phyloP scores from a whole-genome alignment of 2,329 filamentous ascomycete genomes.

The Metarhizium guizhouense region DNA sequence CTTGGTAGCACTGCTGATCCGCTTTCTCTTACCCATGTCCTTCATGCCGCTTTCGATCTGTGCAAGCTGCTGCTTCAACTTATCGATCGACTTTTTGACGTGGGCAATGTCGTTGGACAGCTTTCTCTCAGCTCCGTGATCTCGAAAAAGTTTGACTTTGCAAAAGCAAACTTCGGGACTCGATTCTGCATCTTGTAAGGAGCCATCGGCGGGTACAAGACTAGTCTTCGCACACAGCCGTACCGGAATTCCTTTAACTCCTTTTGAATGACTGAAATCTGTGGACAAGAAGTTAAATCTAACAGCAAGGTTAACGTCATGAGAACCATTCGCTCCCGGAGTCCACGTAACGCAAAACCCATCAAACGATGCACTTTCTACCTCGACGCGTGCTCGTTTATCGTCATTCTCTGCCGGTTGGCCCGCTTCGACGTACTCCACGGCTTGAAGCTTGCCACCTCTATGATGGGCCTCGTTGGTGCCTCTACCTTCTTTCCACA shows the following conservation, averaged over 20 bases:
- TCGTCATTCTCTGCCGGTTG: slow-evolving; percentile 53
- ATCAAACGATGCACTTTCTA: slow-evolving; percentile 78
- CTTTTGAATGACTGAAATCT: slow-evolving; percentile 97
- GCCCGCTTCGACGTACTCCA: slow-evolving; percentile 75
- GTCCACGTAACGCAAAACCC: slow-evolving; percentile 90
- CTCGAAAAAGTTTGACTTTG: slow-evolving; percentile 94
- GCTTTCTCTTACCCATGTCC: slow-evolving; percentile 57
- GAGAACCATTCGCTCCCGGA: slow-evolving; percentile 54
- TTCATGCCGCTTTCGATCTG: slow-evolving; percentile 64
- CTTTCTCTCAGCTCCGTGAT: slow-evolving; percentile 92
- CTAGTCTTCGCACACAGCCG: slow-evolving; percentile 87
- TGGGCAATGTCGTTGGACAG: slow-evolving; percentile 90
- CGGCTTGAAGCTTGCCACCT: slow-evolving; percentile 84
- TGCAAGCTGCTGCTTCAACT: slow-evolving; percentile 85
- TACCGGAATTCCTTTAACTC: slow-evolving; percentile 94
- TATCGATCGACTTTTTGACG: slow-evolving; percentile 94
- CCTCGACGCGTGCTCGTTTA: slow-evolving; percentile 58
- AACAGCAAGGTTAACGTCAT: slow-evolving; percentile 80
- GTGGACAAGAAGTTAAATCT: slow-evolving; percentile 98
- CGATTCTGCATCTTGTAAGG: slow-evolving; percentile 34
- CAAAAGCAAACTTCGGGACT: slow-evolving; percentile 76
- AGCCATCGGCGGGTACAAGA: slow-evolving; percentile 44
- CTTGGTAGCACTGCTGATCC: slow-evolving; percentile 40
- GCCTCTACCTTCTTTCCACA: slow-evolving; percentile 96
- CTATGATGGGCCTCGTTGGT: slow-evolving; percentile 91